A percentile compares a stretch with the other conserved stretches of the same genome.
Conservation (phyloP, 768 basidiomycete species). For the Suillus subalutaceus region DNA sequence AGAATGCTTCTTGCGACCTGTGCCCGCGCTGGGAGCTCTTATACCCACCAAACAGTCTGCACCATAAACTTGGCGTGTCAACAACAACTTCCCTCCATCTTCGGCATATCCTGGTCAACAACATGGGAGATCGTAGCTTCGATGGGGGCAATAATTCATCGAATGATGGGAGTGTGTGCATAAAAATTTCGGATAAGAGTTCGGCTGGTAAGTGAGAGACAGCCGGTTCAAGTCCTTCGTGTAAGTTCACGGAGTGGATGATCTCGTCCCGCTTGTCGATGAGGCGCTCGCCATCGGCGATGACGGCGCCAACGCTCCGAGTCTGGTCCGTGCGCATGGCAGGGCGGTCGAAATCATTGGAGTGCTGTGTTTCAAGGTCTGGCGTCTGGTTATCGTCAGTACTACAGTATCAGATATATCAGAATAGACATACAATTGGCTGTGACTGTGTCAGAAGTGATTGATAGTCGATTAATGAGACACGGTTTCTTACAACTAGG, state of each 20-base stretch:
- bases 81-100: slow-evolving; percentile 44
- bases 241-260: not conserved
- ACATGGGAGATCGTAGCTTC: slow-evolving; percentile 31
- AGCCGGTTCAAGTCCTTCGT: not conserved
- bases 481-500: not conserved
- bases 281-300: not conserved
- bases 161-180: not conserved
- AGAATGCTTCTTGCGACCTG: slow-evolving; percentile 14
- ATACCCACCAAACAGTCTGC: slow-evolving; percentile 21
- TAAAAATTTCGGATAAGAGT: not conserved
- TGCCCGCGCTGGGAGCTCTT: slow-evolving; percentile 22
- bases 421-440: too few relatives aligned
- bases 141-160: not conserved
- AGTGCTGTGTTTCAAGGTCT: not conserved
- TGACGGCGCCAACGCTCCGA: not conserved
- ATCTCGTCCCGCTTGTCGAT: not conserved
- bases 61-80: slow-evolving; percentile 44
- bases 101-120: slow-evolving; percentile 43
- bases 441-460: not conserved
- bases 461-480: not conserved
- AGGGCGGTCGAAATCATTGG: not conserved
- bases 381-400: not conserved
- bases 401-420: too few relatives aligned
- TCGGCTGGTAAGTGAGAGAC: not conserved
- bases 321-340: not conserved